phyloP scores from a whole-genome alignment of 768 basidiomycete species.

The Pulveroboletus sp. region DNA sequence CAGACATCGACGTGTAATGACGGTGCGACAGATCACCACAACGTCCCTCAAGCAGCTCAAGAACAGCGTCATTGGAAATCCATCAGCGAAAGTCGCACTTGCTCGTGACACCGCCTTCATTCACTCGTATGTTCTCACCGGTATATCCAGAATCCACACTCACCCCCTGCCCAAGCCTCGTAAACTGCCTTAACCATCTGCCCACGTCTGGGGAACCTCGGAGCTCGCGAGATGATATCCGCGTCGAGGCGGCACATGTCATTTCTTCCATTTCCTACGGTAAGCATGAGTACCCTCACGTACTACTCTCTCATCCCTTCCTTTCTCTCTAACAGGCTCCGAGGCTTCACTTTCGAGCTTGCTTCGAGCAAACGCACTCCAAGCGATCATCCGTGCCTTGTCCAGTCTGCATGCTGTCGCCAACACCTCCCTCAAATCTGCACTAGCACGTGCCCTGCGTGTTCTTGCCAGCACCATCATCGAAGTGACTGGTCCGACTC shows the following conservation, averaged over 20 bases:
- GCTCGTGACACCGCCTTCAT: conserved; percentile 55
- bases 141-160: background rate
- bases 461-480: conserved; percentile 56
- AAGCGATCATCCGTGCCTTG: conserved; percentile 59
- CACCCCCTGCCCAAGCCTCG: conserved; percentile 41
- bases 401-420: conserved; percentile 37
- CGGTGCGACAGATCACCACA: conserved; percentile 28
- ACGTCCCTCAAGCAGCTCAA: conserved; percentile 58
- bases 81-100: conserved; percentile 58
- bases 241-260: conserved; percentile 71
- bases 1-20: conserved; percentile 43
- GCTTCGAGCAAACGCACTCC: conserved; percentile 51
- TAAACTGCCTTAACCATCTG: conserved; percentile 52
- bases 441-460: conserved; percentile 60
- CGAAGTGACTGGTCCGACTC: conserved; percentile 64
- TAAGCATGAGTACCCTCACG: conserved; percentile 14
- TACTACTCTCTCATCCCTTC: background rate
- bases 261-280: conserved; percentile 72
- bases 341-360: conserved; percentile 55
- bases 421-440: conserved; percentile 41
- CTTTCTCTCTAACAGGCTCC: conserved; percentile 42
- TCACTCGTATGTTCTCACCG: conserved; percentile 39
- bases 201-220: conserved; percentile 30
- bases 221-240: conserved; percentile 45
- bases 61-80: conserved; percentile 77